Evolutionary conservation across 306 rosid genomes (phyloP), one percentile per base, ranked within the genome.

Genomic region (Neltuma alba): DNA sequence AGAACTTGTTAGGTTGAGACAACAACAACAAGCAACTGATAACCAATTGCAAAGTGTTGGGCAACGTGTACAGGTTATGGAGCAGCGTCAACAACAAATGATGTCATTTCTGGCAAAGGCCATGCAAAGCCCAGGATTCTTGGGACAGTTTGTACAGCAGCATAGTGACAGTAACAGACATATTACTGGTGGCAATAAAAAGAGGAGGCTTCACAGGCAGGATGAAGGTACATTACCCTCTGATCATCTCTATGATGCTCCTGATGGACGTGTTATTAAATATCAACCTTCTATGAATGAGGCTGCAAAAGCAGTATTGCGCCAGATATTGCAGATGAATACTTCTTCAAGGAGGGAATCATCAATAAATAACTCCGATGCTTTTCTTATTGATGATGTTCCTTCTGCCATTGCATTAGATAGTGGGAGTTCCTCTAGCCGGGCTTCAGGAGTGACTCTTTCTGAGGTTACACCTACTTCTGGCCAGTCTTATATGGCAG

Each of bases 31-130:
- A 81, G 10, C 82, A 31, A 89, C 93, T 34, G 93, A 89, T 83
- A 67, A 79, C 73, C 91, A 89, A 70, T 42, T 89, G 82, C 93
- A 85, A 60, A 70, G 55, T 81, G 89, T 89, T 58, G 93, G 89
- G 72, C 88, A 87, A 55, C 90, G 86, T 15, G 83, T 89, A 28
- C 93, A 87, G 86, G 86, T 73, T 60, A 89, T 89, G 93, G 93
- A 89, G 83, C 90, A 89, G 86, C 84, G 89, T 3, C 92, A 89
- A 69, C 90, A 89, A 74, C 87, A 83, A 65, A 89, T 89, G 93
- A 89, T 89, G 93, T 76, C 93, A 41, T 89, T 89, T 74, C 88
- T 89, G 18, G 90, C 91, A 27, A 89, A 89, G 85, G 91, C 93
- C 70, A 79, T 87, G 89, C 85, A 85, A 57, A 87, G 79, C 44